These are phyloP conservation scores for Erysimum cheiri DNA, from an alignment of 441 rosid genomes.

Conservation along the genomic window DNA sequence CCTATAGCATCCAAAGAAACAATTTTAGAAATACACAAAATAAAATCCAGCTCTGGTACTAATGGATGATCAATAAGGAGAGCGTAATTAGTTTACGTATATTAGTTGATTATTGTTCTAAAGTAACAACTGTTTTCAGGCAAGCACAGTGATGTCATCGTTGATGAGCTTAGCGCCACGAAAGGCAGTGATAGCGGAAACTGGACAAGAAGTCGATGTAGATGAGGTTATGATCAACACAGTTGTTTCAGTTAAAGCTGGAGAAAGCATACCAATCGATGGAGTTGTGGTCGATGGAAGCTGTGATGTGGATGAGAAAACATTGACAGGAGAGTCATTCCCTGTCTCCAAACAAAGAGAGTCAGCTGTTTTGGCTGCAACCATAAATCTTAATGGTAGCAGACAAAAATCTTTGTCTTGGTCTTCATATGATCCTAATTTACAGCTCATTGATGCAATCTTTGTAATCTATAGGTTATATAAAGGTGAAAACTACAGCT, in stretches of 20 bases:
- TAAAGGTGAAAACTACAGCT: constrained; percentile 73
- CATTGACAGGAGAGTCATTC: constrained; percentile 84
- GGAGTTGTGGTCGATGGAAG: constrained; percentile 86
- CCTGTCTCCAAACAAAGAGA: constrained; percentile 77
- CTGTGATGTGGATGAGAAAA: constrained; percentile 89
- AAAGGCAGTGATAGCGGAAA: constrained; percentile 77
- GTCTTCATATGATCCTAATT: not conserved
- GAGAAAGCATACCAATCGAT: constrained; percentile 87
- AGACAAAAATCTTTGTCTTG: not conserved
- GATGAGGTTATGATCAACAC: constrained; percentile 73
- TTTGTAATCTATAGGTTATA: constrained; percentile 53
- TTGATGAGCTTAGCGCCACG: constrained; percentile 83
- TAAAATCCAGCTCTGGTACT: no score
- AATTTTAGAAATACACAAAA: no score
- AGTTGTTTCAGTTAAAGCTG: constrained; percentile 73
- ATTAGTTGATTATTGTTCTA: not conserved
- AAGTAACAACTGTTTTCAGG: constrained; percentile 50
- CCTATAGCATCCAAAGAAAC: not conserved
- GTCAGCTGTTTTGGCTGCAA: constrained; percentile 85
- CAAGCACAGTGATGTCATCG: constrained; percentile 76
- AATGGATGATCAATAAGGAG: no score
- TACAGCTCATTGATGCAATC: not conserved
- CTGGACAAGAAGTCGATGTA: constrained; percentile 75
- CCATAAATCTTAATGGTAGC: constrained; percentile 79
- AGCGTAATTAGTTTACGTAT: no score